These are phyloP conservation scores for Ambrosia trifida DNA, from an alignment of 129 eudicot genomes.

Conservation along the genomic window DNA sequence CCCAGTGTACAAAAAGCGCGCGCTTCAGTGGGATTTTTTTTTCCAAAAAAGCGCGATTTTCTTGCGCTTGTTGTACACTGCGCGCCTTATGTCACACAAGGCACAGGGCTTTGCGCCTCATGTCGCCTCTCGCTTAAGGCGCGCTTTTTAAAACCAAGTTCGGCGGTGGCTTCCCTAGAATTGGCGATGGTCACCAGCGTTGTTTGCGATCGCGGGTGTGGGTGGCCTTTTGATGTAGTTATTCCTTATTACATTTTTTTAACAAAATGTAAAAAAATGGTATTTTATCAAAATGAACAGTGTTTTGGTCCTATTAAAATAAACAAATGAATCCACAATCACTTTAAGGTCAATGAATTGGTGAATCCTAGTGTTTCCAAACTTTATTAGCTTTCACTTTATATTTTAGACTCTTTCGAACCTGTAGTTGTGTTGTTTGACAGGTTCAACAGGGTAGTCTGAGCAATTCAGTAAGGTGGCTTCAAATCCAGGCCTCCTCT, in stretches of 20 bases:
- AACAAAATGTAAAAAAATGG: background rate
- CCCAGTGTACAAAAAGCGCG: too few relatives aligned
- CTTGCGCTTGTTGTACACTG: too few relatives aligned
- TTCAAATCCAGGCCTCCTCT: constrained; percentile 72
- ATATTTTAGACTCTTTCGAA: background rate
- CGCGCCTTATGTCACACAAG: too few relatives aligned
- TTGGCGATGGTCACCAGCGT: too few relatives aligned
- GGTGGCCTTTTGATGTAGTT: background rate
- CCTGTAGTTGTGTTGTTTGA: constrained; percentile 17
- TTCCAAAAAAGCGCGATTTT: too few relatives aligned
- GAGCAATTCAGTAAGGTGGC: constrained; percentile 73
- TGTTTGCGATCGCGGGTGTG: too few relatives aligned
- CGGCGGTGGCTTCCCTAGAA: too few relatives aligned
- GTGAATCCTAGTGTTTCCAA: constrained; percentile 10
- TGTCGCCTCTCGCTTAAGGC: too few relatives aligned
- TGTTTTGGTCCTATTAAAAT: background rate
- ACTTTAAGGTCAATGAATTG: constrained; percentile 3
- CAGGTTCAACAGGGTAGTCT: constrained; percentile 79
- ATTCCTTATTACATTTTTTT: background rate
- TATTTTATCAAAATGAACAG: background rate
- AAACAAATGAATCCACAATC: background rate
- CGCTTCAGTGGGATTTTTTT: too few relatives aligned
- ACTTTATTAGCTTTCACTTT: background rate
- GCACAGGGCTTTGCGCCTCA: too few relatives aligned
- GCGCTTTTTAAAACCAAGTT: too few relatives aligned